phyloP scores from a whole-genome alignment of 345 rosid species.

The Salix dunnii region DNA sequence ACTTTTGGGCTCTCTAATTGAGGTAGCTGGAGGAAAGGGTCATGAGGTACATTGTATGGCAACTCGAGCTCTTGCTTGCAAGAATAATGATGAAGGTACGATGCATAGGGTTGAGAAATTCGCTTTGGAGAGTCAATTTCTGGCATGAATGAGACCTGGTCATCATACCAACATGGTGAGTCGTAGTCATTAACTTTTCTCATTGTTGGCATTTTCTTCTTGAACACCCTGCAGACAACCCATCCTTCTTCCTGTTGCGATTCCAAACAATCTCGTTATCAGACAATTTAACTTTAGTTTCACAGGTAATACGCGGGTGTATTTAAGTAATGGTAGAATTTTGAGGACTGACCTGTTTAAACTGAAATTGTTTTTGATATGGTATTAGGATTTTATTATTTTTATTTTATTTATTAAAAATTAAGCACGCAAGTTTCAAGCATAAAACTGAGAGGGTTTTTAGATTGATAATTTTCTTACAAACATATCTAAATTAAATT shows the following conservation, averaged over 20 bases:
- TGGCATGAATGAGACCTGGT: conserved; percentile 68
- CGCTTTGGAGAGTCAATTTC: conserved; percentile 59
- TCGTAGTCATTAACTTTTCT: conserved; percentile 48
- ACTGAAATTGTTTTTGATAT: no score
- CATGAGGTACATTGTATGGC: conserved; percentile 47
- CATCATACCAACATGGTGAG: conserved; percentile 83
- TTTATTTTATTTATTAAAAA: no score
- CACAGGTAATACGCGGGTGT: not conserved
- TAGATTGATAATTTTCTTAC: no score
- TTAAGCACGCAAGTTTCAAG: no score
- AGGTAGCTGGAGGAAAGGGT: conserved; percentile 73
- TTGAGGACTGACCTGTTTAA: no score
- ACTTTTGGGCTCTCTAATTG: conserved; percentile 74
- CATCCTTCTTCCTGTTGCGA: conserved; percentile 72
- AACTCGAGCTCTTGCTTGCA: conserved; percentile 85
- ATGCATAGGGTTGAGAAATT: conserved; percentile 43
- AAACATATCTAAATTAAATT: no score
- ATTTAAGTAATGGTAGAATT: no score
- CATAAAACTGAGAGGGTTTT: no score
- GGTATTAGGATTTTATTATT: no score
- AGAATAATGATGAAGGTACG: conserved; percentile 50
- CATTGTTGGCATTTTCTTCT: conserved; percentile 68
- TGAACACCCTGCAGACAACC: conserved; percentile 96
- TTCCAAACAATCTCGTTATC: conserved; percentile 1
- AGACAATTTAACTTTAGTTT: not conserved